Conservation (phyloP, 2,329 filamentous ascomycete species). For the Gnomoniopsis sp. region DNA sequence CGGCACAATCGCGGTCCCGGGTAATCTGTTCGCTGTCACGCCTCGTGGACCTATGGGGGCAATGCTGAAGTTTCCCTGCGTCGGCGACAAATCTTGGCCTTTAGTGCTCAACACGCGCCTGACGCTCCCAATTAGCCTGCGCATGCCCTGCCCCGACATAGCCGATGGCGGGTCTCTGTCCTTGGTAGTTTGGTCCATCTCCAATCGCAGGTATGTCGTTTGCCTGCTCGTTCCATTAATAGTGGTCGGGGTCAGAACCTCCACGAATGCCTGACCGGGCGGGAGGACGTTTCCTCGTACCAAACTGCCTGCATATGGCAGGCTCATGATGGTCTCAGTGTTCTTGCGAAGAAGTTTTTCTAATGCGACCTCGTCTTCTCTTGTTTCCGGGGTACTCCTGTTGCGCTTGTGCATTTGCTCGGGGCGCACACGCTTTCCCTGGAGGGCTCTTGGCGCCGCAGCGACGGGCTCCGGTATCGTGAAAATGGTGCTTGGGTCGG, state of each 20-base stretch:
- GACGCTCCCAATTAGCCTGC: constrained; percentile 81
- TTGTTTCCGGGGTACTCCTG: constrained; percentile 78
- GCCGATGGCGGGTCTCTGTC: constrained; percentile 49
- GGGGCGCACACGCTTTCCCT: constrained; percentile 57
- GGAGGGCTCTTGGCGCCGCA: constrained; percentile 54
- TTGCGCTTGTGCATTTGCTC: constrained; percentile 70
- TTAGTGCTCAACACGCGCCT: constrained; percentile 72
- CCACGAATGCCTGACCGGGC: constrained; percentile 77
- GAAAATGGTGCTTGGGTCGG: constrained; percentile 46
- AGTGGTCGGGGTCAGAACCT: constrained; percentile 55
- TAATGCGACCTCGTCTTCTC: constrained; percentile 59
- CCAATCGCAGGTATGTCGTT: constrained; percentile 50
- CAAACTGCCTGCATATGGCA: constrained; percentile 75
- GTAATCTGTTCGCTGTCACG: constrained; percentile 55
- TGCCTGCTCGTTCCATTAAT: constrained; percentile 43
- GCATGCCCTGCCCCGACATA: constrained; percentile 73
- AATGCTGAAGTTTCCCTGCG: constrained; percentile 46
- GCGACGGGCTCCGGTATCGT: constrained; percentile 49
- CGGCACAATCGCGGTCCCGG: constrained; percentile 58
- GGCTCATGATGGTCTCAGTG: constrained; percentile 55
- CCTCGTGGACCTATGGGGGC: constrained; percentile 48
- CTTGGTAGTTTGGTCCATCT: constrained; percentile 31
- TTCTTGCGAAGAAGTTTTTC: constrained; percentile 47
- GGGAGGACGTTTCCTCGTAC: constrained; percentile 84
- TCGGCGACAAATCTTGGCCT: constrained; percentile 40